phyloP scores from a whole-genome alignment of 169 alveolate genomes.

The Fabrea salina region DNA sequence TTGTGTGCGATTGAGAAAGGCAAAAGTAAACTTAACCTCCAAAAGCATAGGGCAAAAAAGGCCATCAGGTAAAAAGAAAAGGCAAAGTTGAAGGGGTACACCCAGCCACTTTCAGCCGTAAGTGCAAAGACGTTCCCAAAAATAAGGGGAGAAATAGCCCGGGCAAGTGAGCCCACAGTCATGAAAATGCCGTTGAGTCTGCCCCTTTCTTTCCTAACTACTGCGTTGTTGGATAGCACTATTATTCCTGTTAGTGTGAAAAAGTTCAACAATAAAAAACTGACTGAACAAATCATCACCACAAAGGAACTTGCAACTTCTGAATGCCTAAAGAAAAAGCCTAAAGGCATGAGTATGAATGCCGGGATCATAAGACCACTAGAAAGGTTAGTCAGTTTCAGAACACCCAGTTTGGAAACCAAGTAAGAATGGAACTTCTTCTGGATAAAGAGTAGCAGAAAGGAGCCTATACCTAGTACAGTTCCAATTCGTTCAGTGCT shows the following conservation, averaged over 20 bases:
- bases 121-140: background rate
- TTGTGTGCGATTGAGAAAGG: background rate
- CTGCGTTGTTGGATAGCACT: conserved; percentile 6
- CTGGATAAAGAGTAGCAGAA: background rate
- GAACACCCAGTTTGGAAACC: background rate
- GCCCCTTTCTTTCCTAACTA: background rate
- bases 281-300: background rate
- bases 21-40: background rate
- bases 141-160: background rate
- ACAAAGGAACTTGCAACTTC: background rate
- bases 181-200: background rate
- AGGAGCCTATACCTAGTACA: background rate
- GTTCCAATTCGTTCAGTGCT: background rate
- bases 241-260: background rate
- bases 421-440: background rate
- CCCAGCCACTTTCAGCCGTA: background rate
- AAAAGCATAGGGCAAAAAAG: background rate
- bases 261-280: background rate
- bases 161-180: background rate
- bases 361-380: background rate
- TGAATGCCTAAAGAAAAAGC: background rate
- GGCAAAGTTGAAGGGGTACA: conserved; percentile 12
- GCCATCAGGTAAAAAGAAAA: conserved; percentile 7
- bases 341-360: background rate
- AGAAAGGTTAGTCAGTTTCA: background rate